Conservation (phyloP, 192 early-diverging fungal species). For the Gigaspora rosea region DNA sequence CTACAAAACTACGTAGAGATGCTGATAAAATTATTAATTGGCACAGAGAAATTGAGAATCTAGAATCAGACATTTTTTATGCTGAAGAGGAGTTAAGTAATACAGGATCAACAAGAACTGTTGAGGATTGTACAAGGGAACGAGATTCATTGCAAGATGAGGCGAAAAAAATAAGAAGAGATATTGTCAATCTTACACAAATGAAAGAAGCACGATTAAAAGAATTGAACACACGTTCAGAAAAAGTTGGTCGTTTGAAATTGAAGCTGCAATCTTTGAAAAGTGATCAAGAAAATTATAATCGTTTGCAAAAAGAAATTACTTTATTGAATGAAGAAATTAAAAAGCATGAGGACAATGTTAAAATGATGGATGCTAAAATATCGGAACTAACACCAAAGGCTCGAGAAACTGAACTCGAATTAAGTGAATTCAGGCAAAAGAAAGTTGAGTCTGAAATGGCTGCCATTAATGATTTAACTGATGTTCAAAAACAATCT, state of each 20-base stretch:
- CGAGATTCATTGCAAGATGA: conserved; percentile 49
- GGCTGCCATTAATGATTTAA: background rate
- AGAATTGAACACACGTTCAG: background rate
- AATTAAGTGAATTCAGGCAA: background rate
- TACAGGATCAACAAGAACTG: conserved; percentile 64
- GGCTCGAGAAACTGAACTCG: background rate
- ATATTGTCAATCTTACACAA: background rate
- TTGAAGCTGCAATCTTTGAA: background rate
- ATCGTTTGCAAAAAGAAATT: background rate
- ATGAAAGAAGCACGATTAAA: background rate
- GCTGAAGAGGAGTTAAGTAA: conserved; percentile 50
- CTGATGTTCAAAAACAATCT: background rate
- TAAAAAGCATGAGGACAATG: background rate
- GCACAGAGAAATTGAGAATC: conserved; percentile 40
- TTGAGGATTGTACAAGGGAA: conserved; percentile 68
- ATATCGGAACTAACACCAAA: background rate
- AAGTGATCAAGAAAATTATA: background rate
- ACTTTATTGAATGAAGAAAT: background rate
- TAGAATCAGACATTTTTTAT: conserved; percentile 50
- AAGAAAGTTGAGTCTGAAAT: background rate
- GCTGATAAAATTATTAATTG: conserved; percentile 43
- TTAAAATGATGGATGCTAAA: background rate
- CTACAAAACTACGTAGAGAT: conserved; percentile 38
- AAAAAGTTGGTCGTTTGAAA: background rate
- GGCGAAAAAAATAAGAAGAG: conserved; percentile 7